Base-by-base conservation (phyloP, 768 basidiomycete species). In the Chalciporus piperatus region DNA sequence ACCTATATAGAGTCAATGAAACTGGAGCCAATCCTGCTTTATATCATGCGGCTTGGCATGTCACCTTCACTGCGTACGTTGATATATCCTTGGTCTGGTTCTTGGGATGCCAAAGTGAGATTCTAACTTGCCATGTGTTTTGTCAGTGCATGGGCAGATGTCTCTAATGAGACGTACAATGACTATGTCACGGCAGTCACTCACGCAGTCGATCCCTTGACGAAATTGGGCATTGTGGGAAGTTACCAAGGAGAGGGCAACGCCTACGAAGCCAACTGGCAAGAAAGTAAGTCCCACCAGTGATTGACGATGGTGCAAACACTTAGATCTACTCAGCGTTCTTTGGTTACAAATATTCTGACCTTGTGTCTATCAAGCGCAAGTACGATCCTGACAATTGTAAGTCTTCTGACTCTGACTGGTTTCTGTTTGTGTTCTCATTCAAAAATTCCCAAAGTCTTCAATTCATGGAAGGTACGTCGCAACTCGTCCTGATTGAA, bases 11-110 rank as follows among this genome's bases (percentile, higher is more conserved):
- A 22, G 48, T 42, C 8, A 54, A 62, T n/a, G 54, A 51, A 32
- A 57, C 60, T 1, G 60, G 50, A 2, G 60, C 57, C 1, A 62
- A 62, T 32, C 61, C 61, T 10, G 58, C 50, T 17, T 45, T 60
- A 6, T 63, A 63, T 17, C 40, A 50, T 10, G 54, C 58, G 8
- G 41, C 61, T 1, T 59, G 55, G 54, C 52, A 54, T 14, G 50
- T 63, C 14, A 28, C 52, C 2, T 57, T 42, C 27, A 17, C 25
- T 1, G 41, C 17, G 55, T 63, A 28, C 6, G 55, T 54, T 37
- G 14, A 11, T n/a, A n/a, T n/a, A n/a, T 16, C 33, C 11, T 14
- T 13, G 14, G 12, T 33, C 33, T 16, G 28, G 6, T 30, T 8
- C 6, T 12, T 30, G 28, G 28, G 12, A 30, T 30, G 12, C 28